Percentiles rank a stretch among this genome's conserved stretches.
Evolutionary conservation across 2,329 filamentous ascomycete genomes (phyloP).

Genomic region (Allantophomopsis lycopodina): DNA sequence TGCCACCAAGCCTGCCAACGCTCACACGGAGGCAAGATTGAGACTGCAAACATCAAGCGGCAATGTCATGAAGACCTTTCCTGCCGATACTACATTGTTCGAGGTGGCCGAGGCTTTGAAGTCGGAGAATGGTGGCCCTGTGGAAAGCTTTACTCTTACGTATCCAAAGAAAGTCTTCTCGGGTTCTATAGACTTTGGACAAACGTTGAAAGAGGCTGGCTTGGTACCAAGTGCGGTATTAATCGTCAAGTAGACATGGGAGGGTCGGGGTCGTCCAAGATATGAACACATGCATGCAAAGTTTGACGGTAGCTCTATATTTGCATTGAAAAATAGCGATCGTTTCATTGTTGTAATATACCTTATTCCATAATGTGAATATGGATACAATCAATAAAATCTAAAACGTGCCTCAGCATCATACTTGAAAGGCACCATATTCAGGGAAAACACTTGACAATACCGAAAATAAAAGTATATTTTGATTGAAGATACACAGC

Average conservation of each 20-base stretch:
- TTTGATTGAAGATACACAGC: too few relatives aligned
- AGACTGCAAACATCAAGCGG: constrained; percentile 65
- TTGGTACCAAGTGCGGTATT: constrained; percentile 84
- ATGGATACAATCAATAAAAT: too few relatives aligned
- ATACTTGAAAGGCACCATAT: too few relatives aligned
- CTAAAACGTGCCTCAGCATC: too few relatives aligned
- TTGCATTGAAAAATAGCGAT: too few relatives aligned
- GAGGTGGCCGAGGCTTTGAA: constrained; percentile 72
- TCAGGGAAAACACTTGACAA: too few relatives aligned
- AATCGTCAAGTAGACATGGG: constrained; percentile 42
- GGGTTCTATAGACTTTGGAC: constrained; percentile 61
- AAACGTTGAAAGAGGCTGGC: constrained; percentile 86
- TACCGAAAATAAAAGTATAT: too few relatives aligned
- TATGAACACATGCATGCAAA: too few relatives aligned
- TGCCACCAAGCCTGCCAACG: constrained; percentile 35
- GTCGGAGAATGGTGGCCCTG: constrained; percentile 58
- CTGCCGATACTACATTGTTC: constrained; percentile 82
- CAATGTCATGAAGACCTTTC: constrained; percentile 75
- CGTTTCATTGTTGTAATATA: too few relatives aligned
- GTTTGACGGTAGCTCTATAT: too few relatives aligned
- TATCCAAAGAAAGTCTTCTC: constrained; percentile 76
- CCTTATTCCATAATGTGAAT: too few relatives aligned
- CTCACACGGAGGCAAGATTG: constrained; percentile 70
- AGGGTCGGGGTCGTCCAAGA: constrained; percentile 1
- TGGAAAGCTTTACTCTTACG: constrained; percentile 69